Conservation (phyloP, 2,329 filamentous ascomycete species). For the Mariannaea elegans region DNA sequence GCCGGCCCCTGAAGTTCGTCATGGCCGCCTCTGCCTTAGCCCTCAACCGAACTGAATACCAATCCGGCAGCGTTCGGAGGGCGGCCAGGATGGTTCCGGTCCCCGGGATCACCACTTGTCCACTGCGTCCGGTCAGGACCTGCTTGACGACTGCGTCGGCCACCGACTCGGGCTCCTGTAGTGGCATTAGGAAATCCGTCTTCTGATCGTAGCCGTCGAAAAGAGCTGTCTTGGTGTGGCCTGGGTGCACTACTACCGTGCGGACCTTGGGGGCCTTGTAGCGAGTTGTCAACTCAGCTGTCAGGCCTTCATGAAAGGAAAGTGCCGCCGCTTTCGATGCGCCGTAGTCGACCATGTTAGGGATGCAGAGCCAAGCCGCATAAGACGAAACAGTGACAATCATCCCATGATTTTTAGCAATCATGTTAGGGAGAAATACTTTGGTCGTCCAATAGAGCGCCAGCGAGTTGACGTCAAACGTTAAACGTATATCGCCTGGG, state of each 20-base stretch:
- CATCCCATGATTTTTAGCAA: constrained; percentile 73
- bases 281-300: constrained; percentile 63
- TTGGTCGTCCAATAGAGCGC: constrained; percentile 73
- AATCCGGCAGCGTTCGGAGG: constrained; percentile 66
- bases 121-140: constrained; percentile 58
- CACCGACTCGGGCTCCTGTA: constrained; percentile 51
- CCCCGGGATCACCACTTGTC: constrained; percentile 56
- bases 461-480: constrained; percentile 76
- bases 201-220: constrained; percentile 65
- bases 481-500: constrained; percentile 68
- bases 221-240: constrained; percentile 48
- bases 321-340: constrained; percentile 73
- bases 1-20: constrained; percentile 54
- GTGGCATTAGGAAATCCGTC: constrained; percentile 44
- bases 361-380: constrained; percentile 67
- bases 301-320: constrained; percentile 73
- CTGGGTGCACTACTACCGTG: constrained; percentile 71
- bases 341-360: constrained; percentile 74
- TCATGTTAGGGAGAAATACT: constrained; percentile 74
- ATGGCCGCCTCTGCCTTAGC: constrained; percentile 52
- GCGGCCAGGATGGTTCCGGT: constrained; percentile 52
- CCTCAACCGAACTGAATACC: constrained; percentile 66
- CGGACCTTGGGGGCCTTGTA: constrained; percentile 72
- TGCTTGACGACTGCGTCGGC: constrained; percentile 59
- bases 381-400: constrained; percentile 74